Conservation (phyloP, 1,284 basidiomycete genomes). For the Apiotrichum sp. region DNA sequence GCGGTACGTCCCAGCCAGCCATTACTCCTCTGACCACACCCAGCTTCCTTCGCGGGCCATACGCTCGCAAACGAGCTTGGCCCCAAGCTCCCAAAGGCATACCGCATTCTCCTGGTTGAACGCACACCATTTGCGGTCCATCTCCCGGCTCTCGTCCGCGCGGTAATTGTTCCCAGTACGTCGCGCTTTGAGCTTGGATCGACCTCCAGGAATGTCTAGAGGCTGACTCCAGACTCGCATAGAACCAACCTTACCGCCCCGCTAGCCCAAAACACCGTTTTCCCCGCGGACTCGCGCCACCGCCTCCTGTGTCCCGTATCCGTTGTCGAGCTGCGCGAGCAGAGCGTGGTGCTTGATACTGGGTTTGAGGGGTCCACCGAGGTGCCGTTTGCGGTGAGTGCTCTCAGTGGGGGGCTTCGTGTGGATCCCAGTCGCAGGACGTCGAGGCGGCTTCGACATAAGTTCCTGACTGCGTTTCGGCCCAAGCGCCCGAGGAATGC, state of each 20-base stretch:
- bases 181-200: background rate
- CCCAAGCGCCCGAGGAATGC: no score
- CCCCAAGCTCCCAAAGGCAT: background rate
- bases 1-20: background rate
- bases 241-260: slow-evolving; percentile 17
- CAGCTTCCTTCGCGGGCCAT: slow-evolving; percentile 13
- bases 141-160: slow-evolving; percentile 43
- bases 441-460: no score
- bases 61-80: slow-evolving; percentile 6
- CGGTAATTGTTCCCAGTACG: slow-evolving; percentile 43
- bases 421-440: no score
- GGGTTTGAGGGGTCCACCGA: slow-evolving; percentile 38
- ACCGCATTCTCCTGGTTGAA: slow-evolving; percentile 12
- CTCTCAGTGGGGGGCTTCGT: no score
- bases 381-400: slow-evolving; percentile 40
- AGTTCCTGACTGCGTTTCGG: no score
- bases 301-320: slow-evolving; percentile 30
- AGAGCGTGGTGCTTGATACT: slow-evolving; percentile 38
- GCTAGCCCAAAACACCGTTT: slow-evolving; percentile 32
- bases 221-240: background rate
- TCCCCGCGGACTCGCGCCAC: slow-evolving; percentile 28
- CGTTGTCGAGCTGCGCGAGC: slow-evolving; percentile 36
- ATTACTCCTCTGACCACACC: no score
- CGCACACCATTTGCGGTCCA: slow-evolving; percentile 36
- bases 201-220: background rate